These are phyloP conservation scores for Tulasnella sp. DNA, from an alignment of 768 basidiomycete species.

Conservation along the genomic window DNA sequence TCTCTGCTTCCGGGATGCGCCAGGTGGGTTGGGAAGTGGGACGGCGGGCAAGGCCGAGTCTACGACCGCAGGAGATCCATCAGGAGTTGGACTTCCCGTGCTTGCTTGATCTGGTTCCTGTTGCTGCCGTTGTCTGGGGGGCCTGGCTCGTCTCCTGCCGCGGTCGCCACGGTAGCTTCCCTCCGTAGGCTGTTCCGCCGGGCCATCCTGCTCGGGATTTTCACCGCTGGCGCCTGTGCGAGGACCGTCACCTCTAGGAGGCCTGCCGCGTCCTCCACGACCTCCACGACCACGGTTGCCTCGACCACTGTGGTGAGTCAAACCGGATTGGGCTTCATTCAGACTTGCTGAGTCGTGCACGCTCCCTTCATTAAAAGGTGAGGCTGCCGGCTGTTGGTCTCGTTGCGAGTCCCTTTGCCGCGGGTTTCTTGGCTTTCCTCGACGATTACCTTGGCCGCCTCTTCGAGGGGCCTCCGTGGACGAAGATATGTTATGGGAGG, in stretches of 20 bases:
- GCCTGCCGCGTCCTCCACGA: neutral
- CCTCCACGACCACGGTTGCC: neutral
- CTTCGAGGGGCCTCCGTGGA: neutral
- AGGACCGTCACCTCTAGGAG: neutral
- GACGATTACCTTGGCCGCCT: neutral
- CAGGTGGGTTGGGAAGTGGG: neutral
- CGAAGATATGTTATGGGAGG: neutral
- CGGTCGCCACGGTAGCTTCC: neutral
- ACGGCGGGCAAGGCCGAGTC: neutral
- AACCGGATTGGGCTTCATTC: neutral
- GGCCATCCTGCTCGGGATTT: neutral
- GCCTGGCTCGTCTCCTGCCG: neutral
- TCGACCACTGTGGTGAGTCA: neutral
- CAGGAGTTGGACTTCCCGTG: neutral
- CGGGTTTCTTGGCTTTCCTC: neutral
- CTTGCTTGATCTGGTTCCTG: neutral
- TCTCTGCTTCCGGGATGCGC: neutral
- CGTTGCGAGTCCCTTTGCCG: neutral
- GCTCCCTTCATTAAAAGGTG: neutral
- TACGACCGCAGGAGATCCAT: neutral
- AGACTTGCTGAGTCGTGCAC: neutral
- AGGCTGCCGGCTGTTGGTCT: neutral
- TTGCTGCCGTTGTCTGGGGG: neutral
- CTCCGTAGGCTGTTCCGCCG: neutral
- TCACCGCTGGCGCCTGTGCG: neutral